A percentile compares a stretch with the other conserved stretches of the same genome.
Evolutionary conservation across 208 protist genomes (phyloP).

Genomic region (Leishmania major): DNA sequence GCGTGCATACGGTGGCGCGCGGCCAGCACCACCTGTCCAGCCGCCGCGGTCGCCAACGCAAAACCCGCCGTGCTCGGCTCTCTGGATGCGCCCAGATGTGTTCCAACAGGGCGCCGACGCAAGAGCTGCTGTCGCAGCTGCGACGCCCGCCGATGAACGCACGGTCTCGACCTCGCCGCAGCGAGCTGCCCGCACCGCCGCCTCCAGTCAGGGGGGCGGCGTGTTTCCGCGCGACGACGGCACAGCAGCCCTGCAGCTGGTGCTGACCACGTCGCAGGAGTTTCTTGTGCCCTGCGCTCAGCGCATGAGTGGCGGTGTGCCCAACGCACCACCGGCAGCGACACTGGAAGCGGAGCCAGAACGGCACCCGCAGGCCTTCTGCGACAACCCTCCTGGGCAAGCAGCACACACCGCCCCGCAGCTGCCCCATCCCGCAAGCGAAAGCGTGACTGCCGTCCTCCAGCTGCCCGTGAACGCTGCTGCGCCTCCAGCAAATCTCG

Average conservation of each 20-base stretch:
- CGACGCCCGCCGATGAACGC: not conserved
- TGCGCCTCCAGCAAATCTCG: not conserved
- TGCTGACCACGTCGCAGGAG: constrained; percentile 17
- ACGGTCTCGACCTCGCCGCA: not conserved
- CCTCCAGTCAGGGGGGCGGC: not conserved
- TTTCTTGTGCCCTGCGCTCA: constrained; percentile 14
- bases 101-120: not conserved
- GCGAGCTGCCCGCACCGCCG: not conserved
- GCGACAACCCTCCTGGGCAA: not conserved
- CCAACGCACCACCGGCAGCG: not conserved
- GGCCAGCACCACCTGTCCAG: not conserved
- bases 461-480: not conserved
- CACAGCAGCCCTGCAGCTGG: constrained; percentile 13
- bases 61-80: not conserved
- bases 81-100: not conserved
- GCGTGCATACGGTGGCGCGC: not conserved
- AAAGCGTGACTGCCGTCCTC: not conserved
- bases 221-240: not conserved
- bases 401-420: not conserved
- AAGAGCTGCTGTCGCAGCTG: not conserved
- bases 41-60: not conserved
- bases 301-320: not conserved
- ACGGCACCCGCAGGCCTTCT: not conserved
- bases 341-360: not conserved
- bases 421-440: not conserved